Conservation (phyloP, 441 rosid species). For the Arabidopsis hybrid region DNA sequence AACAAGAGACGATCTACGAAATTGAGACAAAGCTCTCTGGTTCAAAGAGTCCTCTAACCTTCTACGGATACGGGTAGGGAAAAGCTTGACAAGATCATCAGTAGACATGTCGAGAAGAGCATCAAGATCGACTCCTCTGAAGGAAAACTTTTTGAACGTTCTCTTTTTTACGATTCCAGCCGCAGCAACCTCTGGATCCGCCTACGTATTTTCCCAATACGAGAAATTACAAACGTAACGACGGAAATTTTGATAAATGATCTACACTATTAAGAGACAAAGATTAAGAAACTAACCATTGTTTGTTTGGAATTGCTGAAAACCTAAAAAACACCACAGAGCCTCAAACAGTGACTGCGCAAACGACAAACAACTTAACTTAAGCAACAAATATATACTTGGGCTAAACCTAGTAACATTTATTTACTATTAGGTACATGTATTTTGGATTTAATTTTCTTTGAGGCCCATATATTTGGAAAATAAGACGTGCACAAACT, state of each 20-base stretch:
- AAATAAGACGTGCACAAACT: not conserved
- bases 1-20: not conserved
- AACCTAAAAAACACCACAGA: not conserved
- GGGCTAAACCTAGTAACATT: conserved; percentile 20
- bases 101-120: conserved; percentile 44
- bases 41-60: conserved; percentile 12
- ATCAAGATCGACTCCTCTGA: conserved; percentile 43
- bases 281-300: conserved; percentile 21
- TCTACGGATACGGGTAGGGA: conserved; percentile 38
- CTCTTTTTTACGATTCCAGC: conserved; percentile 37
- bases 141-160: conserved; percentile 39
- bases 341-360: conserved; percentile 3
- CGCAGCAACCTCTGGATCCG: conserved; percentile 30
- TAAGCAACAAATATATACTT: conserved; percentile 33
- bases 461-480: not conserved
- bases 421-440: not conserved
- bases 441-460: not conserved
- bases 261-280: not conserved
- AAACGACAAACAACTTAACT: conserved; percentile 11
- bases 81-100: conserved; percentile 41
- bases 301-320: not conserved
- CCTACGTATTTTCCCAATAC: conserved; percentile 13
- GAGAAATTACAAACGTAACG: not conserved
- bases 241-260: not conserved
- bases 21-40: not conserved